Percentiles rank a stretch among this genome's conserved stretches.
phyloP scores from a whole-genome alignment of 2,329 filamentous ascomycete genomes.

The Microsporum audouinii region DNA sequence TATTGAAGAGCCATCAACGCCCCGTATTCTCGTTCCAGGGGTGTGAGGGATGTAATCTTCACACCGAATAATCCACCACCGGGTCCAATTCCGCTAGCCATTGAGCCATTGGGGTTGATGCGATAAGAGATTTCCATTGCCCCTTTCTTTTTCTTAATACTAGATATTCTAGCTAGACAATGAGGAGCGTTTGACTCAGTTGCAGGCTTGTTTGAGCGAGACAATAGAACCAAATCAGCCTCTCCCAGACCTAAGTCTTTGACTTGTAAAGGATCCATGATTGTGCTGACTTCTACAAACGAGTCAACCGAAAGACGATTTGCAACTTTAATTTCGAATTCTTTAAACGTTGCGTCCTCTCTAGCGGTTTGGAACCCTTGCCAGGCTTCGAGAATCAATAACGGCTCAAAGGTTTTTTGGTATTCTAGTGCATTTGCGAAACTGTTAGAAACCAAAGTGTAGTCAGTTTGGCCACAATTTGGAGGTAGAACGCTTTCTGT shows the following conservation, averaged over 20 bases:
- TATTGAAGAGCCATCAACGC: constrained; percentile 83
- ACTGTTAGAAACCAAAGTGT: constrained; percentile 62
- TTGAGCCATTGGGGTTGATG: constrained; percentile 55
- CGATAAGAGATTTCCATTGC: constrained; percentile 77
- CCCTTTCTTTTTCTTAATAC: constrained; percentile 68
- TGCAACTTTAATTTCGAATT: constrained; percentile 77
- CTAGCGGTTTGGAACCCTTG: constrained; percentile 81
- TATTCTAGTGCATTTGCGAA: constrained; percentile 71
- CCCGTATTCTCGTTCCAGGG: constrained; percentile 89
- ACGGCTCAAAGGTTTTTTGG: constrained; percentile 76
- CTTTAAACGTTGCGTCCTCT: constrained; percentile 68
- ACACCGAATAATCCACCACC: constrained; percentile 59
- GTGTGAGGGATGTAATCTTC: constrained; percentile 86
- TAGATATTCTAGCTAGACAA: constrained; percentile 74
- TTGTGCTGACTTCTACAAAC: constrained; percentile 82
- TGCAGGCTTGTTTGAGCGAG: constrained; percentile 60
- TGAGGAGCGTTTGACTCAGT: constrained; percentile 55
- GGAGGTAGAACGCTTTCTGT: constrained; percentile 79
- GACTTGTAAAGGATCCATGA: constrained; percentile 58
- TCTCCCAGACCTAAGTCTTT: constrained; percentile 64
- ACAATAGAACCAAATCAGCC: constrained; percentile 81
- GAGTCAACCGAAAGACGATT: constrained; percentile 84
- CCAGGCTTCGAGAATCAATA: constrained; percentile 90
- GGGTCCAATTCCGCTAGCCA: constrained; percentile 55
- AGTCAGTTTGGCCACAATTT: constrained; percentile 54